Evolutionary conservation across 352 stramenopile species (phyloP), one percentile per base, ranked within the genome.

Genomic region (Globisporangium echinulatum): DNA sequence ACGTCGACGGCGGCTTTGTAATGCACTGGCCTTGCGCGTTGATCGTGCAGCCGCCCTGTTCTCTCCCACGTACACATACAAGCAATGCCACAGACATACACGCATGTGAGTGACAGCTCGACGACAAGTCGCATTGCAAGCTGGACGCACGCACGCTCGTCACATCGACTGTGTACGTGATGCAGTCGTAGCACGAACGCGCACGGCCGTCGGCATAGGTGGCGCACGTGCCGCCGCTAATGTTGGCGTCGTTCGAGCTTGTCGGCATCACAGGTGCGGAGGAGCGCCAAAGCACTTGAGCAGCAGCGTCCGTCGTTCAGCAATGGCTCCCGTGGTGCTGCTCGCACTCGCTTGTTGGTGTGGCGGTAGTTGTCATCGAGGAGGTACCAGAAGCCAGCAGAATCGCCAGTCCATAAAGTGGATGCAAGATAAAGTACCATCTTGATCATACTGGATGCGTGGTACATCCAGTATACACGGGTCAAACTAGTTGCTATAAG

Each of bases 101-200:
- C 43, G 43, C n/a, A 47, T 14, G 43, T 7, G 11, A 17, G 4
- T 14, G n/a, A 7, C 7, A 17, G 43, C 11, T 11, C 7, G 42
- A 46, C 9, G 42, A 14, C 5, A 13, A 47, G 43, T 8, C 43
- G 1, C 11, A 61, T 37, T 46, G 37, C 7, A 11, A 11, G 9
- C 5, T 13, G 11, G 10, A 44, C 52, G 7, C 55, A 61, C 40
- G 11, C 11, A 47, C 43, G 11, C 11, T 17, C 43, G 4, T 44
- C 59, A 7, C 33, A 62, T 39, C 72, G 67, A 0, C 62, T 5
- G 43, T 61, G 7, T 90, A 25, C 19, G 19, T 89, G 37, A 92
- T 64, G 67, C 82, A 92, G 68, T 90, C 79, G 61, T 81, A 86
- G 58, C 82, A 92, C 0, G 68, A 76, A 43, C 82, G 77, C 36